A percentile compares a stretch with the other conserved stretches of the same genome.
These are phyloP conservation scores for Avena sativa DNA, from an alignment of 176 grass and related monocot genomes.

Conservation along the genomic window DNA sequence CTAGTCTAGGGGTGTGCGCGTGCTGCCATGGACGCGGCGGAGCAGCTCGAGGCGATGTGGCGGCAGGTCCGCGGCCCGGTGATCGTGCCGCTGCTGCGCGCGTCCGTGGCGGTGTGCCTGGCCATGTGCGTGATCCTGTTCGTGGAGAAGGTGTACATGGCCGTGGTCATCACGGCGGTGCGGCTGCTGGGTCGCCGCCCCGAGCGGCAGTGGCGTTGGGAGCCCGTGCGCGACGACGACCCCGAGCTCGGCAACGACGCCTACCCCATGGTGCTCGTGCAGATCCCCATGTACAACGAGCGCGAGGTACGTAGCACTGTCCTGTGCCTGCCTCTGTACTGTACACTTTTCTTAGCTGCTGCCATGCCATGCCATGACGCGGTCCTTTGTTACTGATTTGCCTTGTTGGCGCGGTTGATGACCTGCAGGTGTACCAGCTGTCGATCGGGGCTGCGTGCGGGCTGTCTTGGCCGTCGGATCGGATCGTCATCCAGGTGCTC, in stretches of 20 bases:
- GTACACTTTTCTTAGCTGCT: not conserved
- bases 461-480: constrained; percentile 70
- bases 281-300: constrained; percentile 98
- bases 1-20: not conserved
- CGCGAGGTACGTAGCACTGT: constrained; percentile 57
- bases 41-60: constrained; percentile 58
- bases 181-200: constrained; percentile 53
- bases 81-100: constrained; percentile 64
- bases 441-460: constrained; percentile 76
- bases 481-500: constrained; percentile 80
- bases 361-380: not conserved
- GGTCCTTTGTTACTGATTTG: not conserved
- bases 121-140: constrained; percentile 79
- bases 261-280: constrained; percentile 83
- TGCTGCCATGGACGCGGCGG: constrained; percentile 38
- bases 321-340: not conserved
- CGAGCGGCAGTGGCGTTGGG: constrained; percentile 60
- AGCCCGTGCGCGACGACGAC: constrained; percentile 56
- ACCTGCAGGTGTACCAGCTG: constrained; percentile 63
- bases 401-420: not conserved
- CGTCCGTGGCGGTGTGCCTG: constrained; percentile 65
- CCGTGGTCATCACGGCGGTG: constrained; percentile 52
- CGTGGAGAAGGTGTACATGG: constrained; percentile 83
- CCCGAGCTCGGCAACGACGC: constrained; percentile 54
- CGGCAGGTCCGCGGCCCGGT: constrained; percentile 62